Evolutionary conservation across 2,329 filamentous ascomycete genomes (phyloP), one percentile per base, ranked within the genome.

Genomic region (Blastomyces parvus): DNA sequence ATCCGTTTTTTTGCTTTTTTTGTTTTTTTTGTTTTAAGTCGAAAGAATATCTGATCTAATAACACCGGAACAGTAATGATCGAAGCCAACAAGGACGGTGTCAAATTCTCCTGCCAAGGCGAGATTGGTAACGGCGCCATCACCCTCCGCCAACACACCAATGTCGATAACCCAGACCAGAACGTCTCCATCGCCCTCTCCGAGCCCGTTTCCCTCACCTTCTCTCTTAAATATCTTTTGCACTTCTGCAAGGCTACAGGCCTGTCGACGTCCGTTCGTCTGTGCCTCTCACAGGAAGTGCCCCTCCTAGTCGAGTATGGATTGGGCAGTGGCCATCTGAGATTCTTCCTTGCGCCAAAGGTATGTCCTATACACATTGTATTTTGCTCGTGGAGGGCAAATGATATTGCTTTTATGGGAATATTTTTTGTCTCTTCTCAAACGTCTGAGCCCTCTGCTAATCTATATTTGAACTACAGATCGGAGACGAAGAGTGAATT

Each of bases 171-270:
- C 82, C 88, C 90, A 58, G 85, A 89, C 11, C 82, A 88, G 74
- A 90, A 92, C 73, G 89, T 97, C 71, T 85, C 90, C 68, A 97
- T 99, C 76, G 86, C 91, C 74, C 86, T 99, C 66, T 88, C 86
- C 48, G 95, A 99, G 81, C 91, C 94, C 60, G 94, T 99, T 65
- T 84, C 90, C 44, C 85, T 99, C 67, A 97, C 93, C 59, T 99
- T 99, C 82, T 97, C 94, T 42, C 88, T 99, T 72, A 99, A 99
- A 82, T 99, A 99, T 81, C 88, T 99, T 2, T 90, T 96, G 83
- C 97, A 97, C 85, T 99, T 99, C 82, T 97, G 94, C 89, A 99
- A 99, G 82, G 95, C 95, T 42, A 89, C 91, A 67, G 87, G 86
- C 61, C 82, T 99, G 66, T 93, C 92, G 48, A 81, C 78, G 69